These are phyloP conservation scores for Wickerhamomyces sydowiorum DNA, from an alignment of 805 yeast species.

Conservation along the genomic window DNA sequence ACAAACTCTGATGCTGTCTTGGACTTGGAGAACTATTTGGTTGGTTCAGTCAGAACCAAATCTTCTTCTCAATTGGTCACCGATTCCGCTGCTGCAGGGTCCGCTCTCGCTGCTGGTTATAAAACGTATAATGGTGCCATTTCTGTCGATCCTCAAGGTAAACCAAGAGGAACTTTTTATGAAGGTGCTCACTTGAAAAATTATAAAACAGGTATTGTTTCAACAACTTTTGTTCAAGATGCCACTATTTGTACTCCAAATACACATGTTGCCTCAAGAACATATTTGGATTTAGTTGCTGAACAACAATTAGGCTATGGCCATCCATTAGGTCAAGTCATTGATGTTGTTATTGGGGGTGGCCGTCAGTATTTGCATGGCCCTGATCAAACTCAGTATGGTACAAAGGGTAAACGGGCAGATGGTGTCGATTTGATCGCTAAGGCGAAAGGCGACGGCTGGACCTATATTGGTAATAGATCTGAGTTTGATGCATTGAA, in stretches of 20 bases:
- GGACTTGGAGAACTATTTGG: slow-evolving; percentile 56
- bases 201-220: slow-evolving; percentile 81
- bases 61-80: slow-evolving; percentile 73
- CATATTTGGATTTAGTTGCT: slow-evolving; percentile 77
- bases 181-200: slow-evolving; percentile 84
- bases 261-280: slow-evolving; percentile 68
- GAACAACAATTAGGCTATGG: slow-evolving; percentile 71
- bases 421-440: slow-evolving; percentile 65
- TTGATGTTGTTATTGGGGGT: slow-evolving; percentile 85
- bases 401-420: slow-evolving; percentile 50
- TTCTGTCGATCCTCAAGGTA: slow-evolving; percentile 63
- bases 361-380: slow-evolving; percentile 83
- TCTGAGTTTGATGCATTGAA: slow-evolving; percentile 49
- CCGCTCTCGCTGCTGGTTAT: slow-evolving; percentile 78
- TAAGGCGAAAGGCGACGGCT: slow-evolving; percentile 56
- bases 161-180: slow-evolving; percentile 78
- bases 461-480: slow-evolving; percentile 59
- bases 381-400: slow-evolving; percentile 22
- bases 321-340: slow-evolving; percentile 70
- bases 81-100: slow-evolving; percentile 95
- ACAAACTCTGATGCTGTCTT: slow-evolving; percentile 51
- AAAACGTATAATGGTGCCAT: slow-evolving; percentile 90
- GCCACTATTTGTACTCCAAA: slow-evolving; percentile 92
- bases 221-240: slow-evolving; percentile 86
- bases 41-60: slow-evolving; percentile 84